These are phyloP conservation scores for Boletus pseudopeckii DNA, from an alignment of 768 basidiomycete species.

Conservation along the genomic window DNA sequence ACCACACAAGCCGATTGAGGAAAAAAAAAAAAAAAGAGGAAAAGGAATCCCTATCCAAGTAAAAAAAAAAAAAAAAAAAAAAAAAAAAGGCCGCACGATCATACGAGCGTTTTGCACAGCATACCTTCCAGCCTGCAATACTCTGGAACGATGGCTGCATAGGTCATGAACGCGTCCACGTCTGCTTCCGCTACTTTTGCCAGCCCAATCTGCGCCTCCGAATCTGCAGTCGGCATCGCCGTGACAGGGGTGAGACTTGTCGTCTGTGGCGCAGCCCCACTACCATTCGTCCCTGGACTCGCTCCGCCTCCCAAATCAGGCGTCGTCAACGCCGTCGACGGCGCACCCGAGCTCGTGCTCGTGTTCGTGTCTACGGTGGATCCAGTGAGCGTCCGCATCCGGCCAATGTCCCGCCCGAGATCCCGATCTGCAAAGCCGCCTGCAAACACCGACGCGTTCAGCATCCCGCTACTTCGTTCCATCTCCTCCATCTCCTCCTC, in stretches of 20 bases:
- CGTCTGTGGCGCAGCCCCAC: slow-evolving; percentile 37
- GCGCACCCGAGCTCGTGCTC: slow-evolving; percentile 35
- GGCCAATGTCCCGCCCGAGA: slow-evolving; percentile 34
- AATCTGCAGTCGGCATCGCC: slow-evolving; percentile 67
- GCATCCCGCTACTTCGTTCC: slow-evolving; percentile 37
- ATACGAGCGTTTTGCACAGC: slow-evolving; percentile 61
- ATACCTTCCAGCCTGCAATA: slow-evolving; percentile 77
- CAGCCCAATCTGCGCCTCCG: slow-evolving; percentile 71
- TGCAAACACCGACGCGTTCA: slow-evolving; percentile 31
- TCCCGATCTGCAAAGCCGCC: slow-evolving; percentile 42
- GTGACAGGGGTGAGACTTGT: slow-evolving; percentile 67
- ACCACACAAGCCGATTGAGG: not conserved
- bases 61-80: not conserved
- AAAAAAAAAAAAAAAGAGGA: not conserved
- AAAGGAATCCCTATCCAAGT: too few species aligned
- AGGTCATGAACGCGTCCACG: slow-evolving; percentile 79
- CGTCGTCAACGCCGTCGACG: slow-evolving; percentile 57
- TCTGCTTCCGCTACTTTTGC: slow-evolving; percentile 84
- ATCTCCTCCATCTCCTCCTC: slow-evolving; percentile 68
- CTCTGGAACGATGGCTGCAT: slow-evolving; percentile 83
- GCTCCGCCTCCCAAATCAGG: slow-evolving; percentile 48
- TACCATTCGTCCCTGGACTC: slow-evolving; percentile 34
- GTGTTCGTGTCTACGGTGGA: slow-evolving; percentile 37
- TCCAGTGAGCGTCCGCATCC: slow-evolving; percentile 55
- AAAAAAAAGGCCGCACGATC: not conserved